Evolutionary conservation across 164 flowering plant genomes (phyloP).

Genomic region (Stephania yunnanensis): DNA sequence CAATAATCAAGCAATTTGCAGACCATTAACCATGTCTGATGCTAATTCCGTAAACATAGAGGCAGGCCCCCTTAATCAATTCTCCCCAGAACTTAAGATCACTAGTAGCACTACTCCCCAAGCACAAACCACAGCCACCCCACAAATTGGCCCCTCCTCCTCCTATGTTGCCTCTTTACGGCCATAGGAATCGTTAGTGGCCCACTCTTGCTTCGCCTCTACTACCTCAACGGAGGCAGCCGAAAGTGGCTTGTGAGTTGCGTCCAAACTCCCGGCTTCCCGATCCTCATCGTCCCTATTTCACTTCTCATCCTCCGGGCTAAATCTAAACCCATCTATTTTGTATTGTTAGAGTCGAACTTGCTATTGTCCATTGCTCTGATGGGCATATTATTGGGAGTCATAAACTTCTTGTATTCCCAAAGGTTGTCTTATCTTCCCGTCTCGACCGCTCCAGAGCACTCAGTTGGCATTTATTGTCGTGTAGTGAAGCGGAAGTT

Average conservation of each 20-base stretch:
- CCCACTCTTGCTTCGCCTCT: conserved; percentile 13
- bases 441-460: conserved; percentile 45
- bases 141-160: conserved; percentile 1
- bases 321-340: not conserved
- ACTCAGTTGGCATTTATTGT: conserved; percentile 57
- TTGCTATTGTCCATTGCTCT: conserved; percentile 25
- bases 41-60: no score
- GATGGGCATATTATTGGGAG: conserved; percentile 39
- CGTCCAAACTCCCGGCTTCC: not conserved
- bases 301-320: not conserved
- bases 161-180: not conserved
- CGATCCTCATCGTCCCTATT: not conserved
- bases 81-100: no score
- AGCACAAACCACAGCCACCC: no score
- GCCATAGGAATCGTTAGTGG: conserved; percentile 6
- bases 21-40: no score
- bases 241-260: not conserved
- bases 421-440: conserved; percentile 42
- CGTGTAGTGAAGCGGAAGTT: conserved; percentile 39
- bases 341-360: not conserved
- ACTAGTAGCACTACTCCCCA: no score
- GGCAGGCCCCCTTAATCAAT: no score
- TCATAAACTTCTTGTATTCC: conserved; percentile 46
- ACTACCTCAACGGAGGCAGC: conserved; percentile 10
- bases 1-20: no score